Evolutionary conservation across 129 eudicot genomes (phyloP).

Genomic region (Deinandra increscens): DNA sequence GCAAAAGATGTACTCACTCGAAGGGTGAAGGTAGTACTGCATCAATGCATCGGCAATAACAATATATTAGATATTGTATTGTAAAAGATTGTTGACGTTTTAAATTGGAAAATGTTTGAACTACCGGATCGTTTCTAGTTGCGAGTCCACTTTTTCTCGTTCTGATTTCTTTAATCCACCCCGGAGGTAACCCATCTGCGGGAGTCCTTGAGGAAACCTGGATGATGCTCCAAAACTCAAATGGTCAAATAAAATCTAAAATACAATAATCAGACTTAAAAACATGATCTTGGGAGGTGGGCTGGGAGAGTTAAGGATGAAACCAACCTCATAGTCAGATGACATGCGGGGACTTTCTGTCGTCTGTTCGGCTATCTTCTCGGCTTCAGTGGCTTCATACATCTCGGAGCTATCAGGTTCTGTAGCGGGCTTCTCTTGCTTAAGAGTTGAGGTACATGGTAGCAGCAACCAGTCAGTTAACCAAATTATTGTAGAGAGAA

Average conservation of each 20-base stretch:
- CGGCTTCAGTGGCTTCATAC: constrained; percentile 10
- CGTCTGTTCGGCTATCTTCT: constrained; percentile 22
- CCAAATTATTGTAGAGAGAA: not conserved
- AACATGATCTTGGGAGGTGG: constrained; percentile 9
- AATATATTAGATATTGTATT: not conserved
- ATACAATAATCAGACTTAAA: not conserved
- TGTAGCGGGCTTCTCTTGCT: constrained; percentile 25
- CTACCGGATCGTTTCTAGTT: constrained; percentile 52
- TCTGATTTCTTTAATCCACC: constrained; percentile 77
- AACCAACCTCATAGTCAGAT: constrained; percentile 34
- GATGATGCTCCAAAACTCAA: constrained; percentile 26
- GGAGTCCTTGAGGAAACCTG: constrained; percentile 50
- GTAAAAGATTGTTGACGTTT: not conserved
- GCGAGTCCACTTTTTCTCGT: constrained; percentile 26
- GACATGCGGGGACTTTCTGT: constrained; percentile 21
- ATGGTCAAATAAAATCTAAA: constrained; percentile 7
- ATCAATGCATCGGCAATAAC: not conserved
- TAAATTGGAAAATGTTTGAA: not conserved
- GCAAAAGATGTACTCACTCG: constrained; percentile 55
- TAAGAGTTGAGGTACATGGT: constrained; percentile 21
- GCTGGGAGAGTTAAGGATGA: not conserved
- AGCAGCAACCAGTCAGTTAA: constrained; percentile 24
- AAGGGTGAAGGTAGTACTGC: constrained; percentile 67
- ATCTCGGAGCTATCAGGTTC: constrained; percentile 30
- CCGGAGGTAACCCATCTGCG: constrained; percentile 63